phyloP scores from a whole-genome alignment of 2,329 filamentous ascomycete genomes.

The Colletotrichum chlorophyti region DNA sequence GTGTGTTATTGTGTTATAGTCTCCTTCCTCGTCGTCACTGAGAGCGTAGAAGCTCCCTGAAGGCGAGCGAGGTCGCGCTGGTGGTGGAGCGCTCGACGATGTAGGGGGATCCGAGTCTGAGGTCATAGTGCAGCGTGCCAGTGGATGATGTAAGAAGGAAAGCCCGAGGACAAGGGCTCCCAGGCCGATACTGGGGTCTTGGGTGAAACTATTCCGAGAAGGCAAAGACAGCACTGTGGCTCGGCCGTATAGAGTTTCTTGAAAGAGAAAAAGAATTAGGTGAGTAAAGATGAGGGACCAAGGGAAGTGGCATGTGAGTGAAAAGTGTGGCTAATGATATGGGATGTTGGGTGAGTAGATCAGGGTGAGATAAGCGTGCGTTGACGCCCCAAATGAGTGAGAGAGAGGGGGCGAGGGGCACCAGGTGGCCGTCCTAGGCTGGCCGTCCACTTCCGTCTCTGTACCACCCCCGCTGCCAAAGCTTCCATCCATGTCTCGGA shows the following conservation, averaged over 20 bases:
- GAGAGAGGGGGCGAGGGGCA: neutral
- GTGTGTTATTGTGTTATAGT: conserved; percentile 92
- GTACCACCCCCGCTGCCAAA: conserved; percentile 20
- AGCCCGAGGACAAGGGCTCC: neutral
- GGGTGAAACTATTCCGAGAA: conserved; percentile 7
- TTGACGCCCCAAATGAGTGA: neutral
- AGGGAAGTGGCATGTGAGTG: conserved; percentile 16
- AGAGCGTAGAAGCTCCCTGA: conserved; percentile 91
- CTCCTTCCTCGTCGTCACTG: conserved; percentile 95
- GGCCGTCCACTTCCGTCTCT: conserved; percentile 8
- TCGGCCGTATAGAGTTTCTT: neutral
- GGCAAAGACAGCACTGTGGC: neutral
- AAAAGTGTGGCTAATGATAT: conserved; percentile 24
- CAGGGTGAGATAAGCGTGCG: neutral
- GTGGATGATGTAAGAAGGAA: conserved; percentile 12
- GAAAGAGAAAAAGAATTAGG: neutral
- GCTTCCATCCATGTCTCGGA: conserved; percentile 26
- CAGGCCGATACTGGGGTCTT: conserved; percentile 6
- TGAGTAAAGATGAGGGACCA: neutral
- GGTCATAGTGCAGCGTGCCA: conserved; percentile 23
- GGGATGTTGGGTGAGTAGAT: conserved; percentile 7
- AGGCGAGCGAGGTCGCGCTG: conserved; percentile 67
- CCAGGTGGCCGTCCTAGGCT: neutral
- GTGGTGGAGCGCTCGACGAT: conserved; percentile 28
- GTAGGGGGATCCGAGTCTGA: conserved; percentile 29